These are phyloP conservation scores for Brettanomyces anomalus DNA, from an alignment of 805 yeast genomes.

Conservation along the genomic window DNA sequence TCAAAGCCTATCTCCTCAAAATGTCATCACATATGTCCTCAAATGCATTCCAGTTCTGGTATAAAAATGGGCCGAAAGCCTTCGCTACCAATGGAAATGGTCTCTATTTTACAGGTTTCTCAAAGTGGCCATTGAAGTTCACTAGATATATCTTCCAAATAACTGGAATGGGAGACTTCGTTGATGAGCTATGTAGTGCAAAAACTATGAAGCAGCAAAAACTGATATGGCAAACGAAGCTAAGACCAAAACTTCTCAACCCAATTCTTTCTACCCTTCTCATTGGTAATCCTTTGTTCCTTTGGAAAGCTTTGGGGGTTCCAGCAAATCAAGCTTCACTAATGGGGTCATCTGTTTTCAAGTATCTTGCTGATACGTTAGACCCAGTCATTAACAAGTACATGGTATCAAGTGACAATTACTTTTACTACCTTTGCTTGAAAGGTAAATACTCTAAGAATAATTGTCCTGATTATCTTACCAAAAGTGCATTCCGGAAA, in stretches of 20 bases:
- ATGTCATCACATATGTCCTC: slow-evolving; percentile 69
- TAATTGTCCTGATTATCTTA: slow-evolving; percentile 73
- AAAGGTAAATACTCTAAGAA: slow-evolving; percentile 48
- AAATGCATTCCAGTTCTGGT: slow-evolving; percentile 77
- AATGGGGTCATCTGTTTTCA: slow-evolving; percentile 65
- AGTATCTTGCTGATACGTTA: slow-evolving; percentile 67
- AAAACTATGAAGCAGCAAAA: slow-evolving; percentile 54
- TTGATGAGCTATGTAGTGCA: slow-evolving; percentile 48
- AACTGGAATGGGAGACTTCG: slow-evolving; percentile 42
- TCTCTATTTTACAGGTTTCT: slow-evolving; percentile 72
- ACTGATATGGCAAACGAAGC: slow-evolving; percentile 49
- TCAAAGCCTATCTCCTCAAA: slow-evolving; percentile 43
- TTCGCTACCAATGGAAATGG: slow-evolving; percentile 51
- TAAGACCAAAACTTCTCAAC: slow-evolving; percentile 65
- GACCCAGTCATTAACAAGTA: slow-evolving; percentile 65
- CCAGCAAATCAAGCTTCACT: slow-evolving; percentile 76
- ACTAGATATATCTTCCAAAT: slow-evolving; percentile 51
- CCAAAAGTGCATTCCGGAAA: slow-evolving; percentile 44
- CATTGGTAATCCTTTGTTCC: slow-evolving; percentile 74
- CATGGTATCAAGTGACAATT: slow-evolving; percentile 60
- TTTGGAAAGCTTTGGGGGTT: slow-evolving; percentile 88
- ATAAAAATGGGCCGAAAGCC: slow-evolving; percentile 48
- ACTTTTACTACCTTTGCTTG: slow-evolving; percentile 66
- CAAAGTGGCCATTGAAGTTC: slow-evolving; percentile 76
- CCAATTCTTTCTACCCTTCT: slow-evolving; percentile 58